These are phyloP conservation scores for Microascus cirrosus DNA, from an alignment of 2,329 filamentous ascomycete genomes.

Conservation along the genomic window DNA sequence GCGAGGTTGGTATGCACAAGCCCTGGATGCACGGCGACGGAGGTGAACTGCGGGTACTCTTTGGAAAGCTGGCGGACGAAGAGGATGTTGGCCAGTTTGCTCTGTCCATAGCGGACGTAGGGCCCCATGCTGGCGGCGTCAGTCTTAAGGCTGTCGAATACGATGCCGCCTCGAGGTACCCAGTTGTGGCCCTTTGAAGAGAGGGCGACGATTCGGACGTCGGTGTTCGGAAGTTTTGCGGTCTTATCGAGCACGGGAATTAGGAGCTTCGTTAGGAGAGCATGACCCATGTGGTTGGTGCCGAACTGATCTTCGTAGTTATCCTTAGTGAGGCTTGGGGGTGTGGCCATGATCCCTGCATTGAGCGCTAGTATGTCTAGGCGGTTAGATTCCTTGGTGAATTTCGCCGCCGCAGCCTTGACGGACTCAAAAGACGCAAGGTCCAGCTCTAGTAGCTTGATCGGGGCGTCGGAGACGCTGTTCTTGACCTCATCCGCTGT, in stretches of 20 bases:
- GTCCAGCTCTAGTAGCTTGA: slow-evolving; percentile 19
- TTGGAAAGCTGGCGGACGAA: slow-evolving; percentile 16
- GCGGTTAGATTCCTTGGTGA: slow-evolving; percentile 18
- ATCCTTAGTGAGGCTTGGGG: slow-evolving; percentile 25
- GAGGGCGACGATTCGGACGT: slow-evolving; percentile 18
- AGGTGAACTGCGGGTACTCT: slow-evolving; percentile 13
- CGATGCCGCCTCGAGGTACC: slow-evolving; percentile 13
- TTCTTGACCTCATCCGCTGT: slow-evolving; percentile 23
- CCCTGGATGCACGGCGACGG: slow-evolving; percentile 16
- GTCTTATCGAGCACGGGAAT: slow-evolving; percentile 17
- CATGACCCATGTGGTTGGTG: slow-evolving; percentile 38
- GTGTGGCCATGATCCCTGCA: slow-evolving; percentile 29
- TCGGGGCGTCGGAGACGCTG: slow-evolving; percentile 8
- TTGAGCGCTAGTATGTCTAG: slow-evolving; percentile 32
- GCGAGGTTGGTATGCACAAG: slow-evolving; percentile 16
- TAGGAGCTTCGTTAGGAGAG: slow-evolving; percentile 28
- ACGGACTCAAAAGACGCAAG: slow-evolving; percentile 31
- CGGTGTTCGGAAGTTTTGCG: slow-evolving; percentile 17
- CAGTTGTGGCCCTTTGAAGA: slow-evolving; percentile 14
- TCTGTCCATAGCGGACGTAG: slow-evolving; percentile 16
- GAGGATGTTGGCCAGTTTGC: slow-evolving; percentile 20
- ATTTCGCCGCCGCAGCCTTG: slow-evolving; percentile 23
- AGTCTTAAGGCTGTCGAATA: slow-evolving; percentile 17
- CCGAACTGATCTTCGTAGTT: slow-evolving; percentile 38
- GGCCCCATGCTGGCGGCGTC: slow-evolving; percentile 9